Evolutionary conservation across 768 basidiomycete species (phyloP), one percentile per base, ranked within the genome.

Genomic region (Psilocybe tampanensis): DNA sequence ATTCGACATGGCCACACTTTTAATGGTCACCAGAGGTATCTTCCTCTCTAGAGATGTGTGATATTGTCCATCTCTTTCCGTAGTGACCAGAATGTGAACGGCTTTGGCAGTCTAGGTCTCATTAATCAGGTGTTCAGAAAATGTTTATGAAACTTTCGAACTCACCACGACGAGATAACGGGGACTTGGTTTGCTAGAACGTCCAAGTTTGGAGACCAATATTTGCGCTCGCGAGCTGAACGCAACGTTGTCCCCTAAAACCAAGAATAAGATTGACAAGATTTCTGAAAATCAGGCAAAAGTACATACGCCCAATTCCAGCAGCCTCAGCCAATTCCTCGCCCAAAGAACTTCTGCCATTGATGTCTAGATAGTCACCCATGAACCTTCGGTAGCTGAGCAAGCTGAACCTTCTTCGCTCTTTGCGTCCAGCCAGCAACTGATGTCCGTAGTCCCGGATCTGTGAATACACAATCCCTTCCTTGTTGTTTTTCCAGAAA

Each of bases 401-500:
- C 58, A 98, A 76, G 82, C 93, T 95, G 74, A 92, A 98, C 45
- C 97, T 80, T 54, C 97, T 79, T 41, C 97, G 82, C 75, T 99
- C 97, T 75, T 98, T 99, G 60, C 96, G 80, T 4, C 90, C 86
- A 3, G 88, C 95, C 3, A 98, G 82, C 17, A 98, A 77, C 67
- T 96, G 88, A 66, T 99, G 96, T 0, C 97, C 95, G 60, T 96
- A 92, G 61, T 97, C 95, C n/a, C 97, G 83, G 54, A 90, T 79
- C 67, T 97, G 87, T 17, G 91, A 88, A 68, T 94, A 98, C 23
- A 85, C 92, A 47, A 98, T 82, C 17, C 83, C 81, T 68, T 98
- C 95, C 72, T 98, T 98, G 80, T 98, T 98, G 73, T 94, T 94
- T 79, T 89, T 93, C 97, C 97, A 99, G 83, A 98, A 98, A 54